Conservation (phyloP, 768 basidiomycete species). For the Neoboletus brunneissimus region DNA sequence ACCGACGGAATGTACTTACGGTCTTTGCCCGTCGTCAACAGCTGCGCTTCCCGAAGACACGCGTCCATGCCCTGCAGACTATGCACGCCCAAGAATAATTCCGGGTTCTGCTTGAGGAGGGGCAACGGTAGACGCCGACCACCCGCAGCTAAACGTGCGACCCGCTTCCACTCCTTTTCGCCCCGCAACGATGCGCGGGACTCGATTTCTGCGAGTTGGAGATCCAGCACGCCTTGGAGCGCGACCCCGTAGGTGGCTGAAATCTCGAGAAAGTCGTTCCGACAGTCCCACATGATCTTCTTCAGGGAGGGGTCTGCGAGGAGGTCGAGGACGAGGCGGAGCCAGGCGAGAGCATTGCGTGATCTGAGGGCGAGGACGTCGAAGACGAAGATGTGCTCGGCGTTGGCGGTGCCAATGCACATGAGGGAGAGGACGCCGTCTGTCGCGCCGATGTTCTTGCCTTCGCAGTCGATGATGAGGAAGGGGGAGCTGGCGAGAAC, state of each 20-base stretch:
- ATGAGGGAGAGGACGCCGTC: constrained; percentile 37
- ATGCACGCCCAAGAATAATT: constrained; percentile 33
- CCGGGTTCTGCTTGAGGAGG: constrained; percentile 23
- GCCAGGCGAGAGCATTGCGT: constrained; percentile 13
- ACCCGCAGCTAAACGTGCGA: constrained; percentile 24
- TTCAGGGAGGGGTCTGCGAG: constrained; percentile 29
- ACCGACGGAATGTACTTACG: constrained; percentile 22
- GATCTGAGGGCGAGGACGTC: constrained; percentile 33
- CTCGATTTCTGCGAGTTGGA: constrained; percentile 40
- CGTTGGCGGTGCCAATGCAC: constrained; percentile 33
- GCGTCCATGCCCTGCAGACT: constrained; percentile 36
- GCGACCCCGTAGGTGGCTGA: constrained; percentile 24
- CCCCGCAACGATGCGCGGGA: constrained; percentile 26
- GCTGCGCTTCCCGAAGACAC: constrained; percentile 27
- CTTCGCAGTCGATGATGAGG: constrained; percentile 42
- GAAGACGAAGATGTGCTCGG: constrained; percentile 36
- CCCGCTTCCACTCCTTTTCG: constrained; percentile 27
- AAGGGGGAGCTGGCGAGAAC: constrained; percentile 22
- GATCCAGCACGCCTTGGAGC: constrained; percentile 37
- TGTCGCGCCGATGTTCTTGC: constrained; percentile 31
- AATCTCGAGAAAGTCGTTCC: constrained; percentile 41
- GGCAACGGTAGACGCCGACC: constrained; percentile 25
- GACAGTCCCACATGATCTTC: constrained; percentile 44
- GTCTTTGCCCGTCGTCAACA: constrained; percentile 32
- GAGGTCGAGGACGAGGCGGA: constrained; percentile 27